Evolutionary conservation across 352 stramenopile genomes (phyloP).

Genomic region (Phytopythium montanum): DNA sequence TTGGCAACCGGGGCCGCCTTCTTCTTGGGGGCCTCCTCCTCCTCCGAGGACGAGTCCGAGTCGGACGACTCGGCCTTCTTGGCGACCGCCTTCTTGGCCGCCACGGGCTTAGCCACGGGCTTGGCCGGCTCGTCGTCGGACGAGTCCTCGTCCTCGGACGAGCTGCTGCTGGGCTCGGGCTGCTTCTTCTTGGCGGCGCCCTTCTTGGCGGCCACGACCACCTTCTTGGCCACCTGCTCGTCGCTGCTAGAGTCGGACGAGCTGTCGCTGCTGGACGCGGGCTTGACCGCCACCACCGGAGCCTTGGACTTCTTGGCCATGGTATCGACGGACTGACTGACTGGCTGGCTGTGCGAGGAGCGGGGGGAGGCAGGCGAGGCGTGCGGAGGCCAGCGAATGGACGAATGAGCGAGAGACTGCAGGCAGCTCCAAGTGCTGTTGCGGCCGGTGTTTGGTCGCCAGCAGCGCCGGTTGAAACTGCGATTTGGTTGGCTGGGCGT

Average conservation of each 20-base stretch:
- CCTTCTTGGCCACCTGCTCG: slow-evolving; percentile 50
- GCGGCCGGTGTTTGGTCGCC: background rate
- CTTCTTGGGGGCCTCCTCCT: slow-evolving; percentile 30
- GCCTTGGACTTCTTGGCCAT: slow-evolving; percentile 57
- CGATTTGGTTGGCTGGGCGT: slow-evolving; percentile 30
- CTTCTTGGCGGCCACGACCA: slow-evolving; percentile 48
- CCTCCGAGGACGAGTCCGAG: slow-evolving; percentile 47
- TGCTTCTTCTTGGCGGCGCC: slow-evolving; percentile 10
- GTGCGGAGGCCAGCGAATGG: slow-evolving; percentile 16
- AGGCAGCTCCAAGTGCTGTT: background rate
- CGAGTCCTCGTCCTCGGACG: slow-evolving; percentile 37
- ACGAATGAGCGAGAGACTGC: slow-evolving; percentile 16
- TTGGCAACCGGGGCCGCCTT: slow-evolving; percentile 4
- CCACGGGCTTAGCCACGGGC: slow-evolving; percentile 19
- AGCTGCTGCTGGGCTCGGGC: slow-evolving; percentile 18
- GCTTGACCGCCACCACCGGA: slow-evolving; percentile 30
- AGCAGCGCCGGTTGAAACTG: slow-evolving; percentile 1
- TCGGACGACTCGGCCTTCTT: slow-evolving; percentile 14
- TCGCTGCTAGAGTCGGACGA: slow-evolving; percentile 55
- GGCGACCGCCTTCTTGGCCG: slow-evolving; percentile 33
- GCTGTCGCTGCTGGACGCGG: slow-evolving; percentile 39
- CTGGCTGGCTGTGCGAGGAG: too few species aligned
- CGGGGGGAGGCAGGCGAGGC: slow-evolving; percentile 2
- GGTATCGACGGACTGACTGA: background rate
- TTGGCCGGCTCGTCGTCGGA: slow-evolving; percentile 50